Percentiles rank a stretch among this genome's conserved stretches.
phyloP scores from a whole-genome alignment of 2,329 filamentous ascomycete genomes.

The Sporothrix euskadiensis region DNA sequence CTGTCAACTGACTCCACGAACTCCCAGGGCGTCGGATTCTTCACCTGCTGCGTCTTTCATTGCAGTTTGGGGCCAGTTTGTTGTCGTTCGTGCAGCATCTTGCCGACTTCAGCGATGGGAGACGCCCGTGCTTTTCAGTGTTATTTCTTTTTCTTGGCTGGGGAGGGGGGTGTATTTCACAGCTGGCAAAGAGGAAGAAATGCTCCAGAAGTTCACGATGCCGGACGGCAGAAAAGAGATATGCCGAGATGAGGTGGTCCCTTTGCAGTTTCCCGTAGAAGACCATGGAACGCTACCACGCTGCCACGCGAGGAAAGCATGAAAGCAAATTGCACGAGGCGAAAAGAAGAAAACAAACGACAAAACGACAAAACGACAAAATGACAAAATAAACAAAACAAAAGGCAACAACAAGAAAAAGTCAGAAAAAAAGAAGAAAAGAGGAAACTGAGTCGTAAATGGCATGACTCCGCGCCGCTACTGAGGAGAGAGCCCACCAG shows the following conservation, averaged over 20 bases:
- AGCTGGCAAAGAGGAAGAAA: neutral
- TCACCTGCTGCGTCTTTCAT: neutral
- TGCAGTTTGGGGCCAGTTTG: neutral
- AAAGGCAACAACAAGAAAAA: neutral
- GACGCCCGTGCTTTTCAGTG: neutral
- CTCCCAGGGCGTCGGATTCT: neutral
- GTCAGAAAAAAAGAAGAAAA: neutral
- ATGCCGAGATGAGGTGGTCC: constrained; percentile 13
- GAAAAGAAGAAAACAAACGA: neutral
- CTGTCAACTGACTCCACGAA: neutral
- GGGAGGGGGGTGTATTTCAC: neutral
- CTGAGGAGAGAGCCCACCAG: neutral
- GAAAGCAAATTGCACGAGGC: neutral
- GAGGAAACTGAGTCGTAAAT: constrained; percentile 2
- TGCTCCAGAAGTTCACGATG: neutral
- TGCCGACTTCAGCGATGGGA: neutral
- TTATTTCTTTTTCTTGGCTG: neutral
- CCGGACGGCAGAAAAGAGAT: neutral
- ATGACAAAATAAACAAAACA: neutral
- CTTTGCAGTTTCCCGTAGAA: neutral
- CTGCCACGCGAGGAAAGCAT: neutral
- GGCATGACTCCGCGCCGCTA: constrained; percentile 5
- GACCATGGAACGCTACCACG: neutral
- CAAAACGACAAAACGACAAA: neutral
- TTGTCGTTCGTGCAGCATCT: constrained; percentile 4